Evolutionary conservation across 345 rosid genomes (phyloP).

Genomic region (Populus tremula): DNA sequence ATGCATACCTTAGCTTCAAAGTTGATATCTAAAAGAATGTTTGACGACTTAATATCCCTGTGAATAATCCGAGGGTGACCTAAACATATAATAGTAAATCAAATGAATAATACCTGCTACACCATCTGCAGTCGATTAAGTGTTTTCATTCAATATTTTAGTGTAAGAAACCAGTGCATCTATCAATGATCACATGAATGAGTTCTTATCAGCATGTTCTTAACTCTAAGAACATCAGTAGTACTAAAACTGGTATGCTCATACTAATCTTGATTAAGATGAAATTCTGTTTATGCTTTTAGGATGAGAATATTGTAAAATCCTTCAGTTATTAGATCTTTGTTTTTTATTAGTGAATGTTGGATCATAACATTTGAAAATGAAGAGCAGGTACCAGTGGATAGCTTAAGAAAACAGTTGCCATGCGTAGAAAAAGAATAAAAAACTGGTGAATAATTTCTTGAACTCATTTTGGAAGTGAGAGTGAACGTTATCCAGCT

Average conservation of each 20-base stretch:
- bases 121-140: background rate
- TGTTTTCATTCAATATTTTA: too few species aligned
- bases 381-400: background rate
- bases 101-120: slow-evolving; percentile 1
- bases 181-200: background rate
- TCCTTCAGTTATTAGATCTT: background rate
- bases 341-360: background rate
- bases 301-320: background rate
- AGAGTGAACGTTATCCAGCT: background rate
- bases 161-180: background rate
- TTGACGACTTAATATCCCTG: slow-evolving; percentile 94
- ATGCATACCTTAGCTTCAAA: slow-evolving; percentile 72
- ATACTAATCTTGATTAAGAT: background rate
- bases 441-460: background rate
- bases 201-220: background rate
- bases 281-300: background rate
- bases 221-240: background rate
- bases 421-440: background rate
- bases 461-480: background rate
- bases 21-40: slow-evolving; percentile 87
- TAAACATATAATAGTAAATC: slow-evolving; percentile 16
- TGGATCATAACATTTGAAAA: background rate
- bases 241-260: background rate
- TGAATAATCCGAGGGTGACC: slow-evolving; percentile 96
- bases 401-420: background rate